phyloP scores from a whole-genome alignment of 768 basidiomycete species.

The Russula dissimulans region DNA sequence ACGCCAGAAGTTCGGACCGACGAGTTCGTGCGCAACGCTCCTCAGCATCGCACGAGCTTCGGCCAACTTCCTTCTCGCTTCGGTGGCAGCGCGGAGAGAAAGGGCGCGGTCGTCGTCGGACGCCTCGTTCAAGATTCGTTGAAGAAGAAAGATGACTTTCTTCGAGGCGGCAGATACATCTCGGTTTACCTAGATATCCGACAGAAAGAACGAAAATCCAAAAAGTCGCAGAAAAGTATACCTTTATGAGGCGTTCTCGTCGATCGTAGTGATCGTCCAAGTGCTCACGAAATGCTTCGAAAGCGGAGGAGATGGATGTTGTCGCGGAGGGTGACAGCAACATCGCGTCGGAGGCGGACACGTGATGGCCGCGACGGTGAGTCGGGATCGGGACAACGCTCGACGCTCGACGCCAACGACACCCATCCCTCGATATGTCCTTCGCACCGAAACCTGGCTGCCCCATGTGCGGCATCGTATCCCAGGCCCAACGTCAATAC shows the following conservation, averaged over 20 bases:
- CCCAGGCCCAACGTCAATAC: slow-evolving; percentile 40
- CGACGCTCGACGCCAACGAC: not conserved
- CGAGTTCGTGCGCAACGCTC: slow-evolving; percentile 49
- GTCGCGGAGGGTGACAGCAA: not conserved
- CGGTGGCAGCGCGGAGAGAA: slow-evolving; percentile 39
- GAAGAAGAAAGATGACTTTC: slow-evolving; percentile 87
- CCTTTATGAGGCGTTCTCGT: slow-evolving; percentile 87
- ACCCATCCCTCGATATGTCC: slow-evolving; percentile 29
- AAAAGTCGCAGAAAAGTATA: slow-evolving; percentile 23
- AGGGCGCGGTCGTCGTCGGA: slow-evolving; percentile 25
- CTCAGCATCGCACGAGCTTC: slow-evolving; percentile 62
- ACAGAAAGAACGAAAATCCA: not conserved
- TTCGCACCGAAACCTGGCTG: slow-evolving; percentile 62
- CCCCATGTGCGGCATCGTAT: slow-evolving; percentile 68
- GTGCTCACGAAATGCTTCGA: slow-evolving; percentile 56
- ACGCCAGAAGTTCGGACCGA: slow-evolving; percentile 66
- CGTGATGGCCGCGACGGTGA: not conserved
- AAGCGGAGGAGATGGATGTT: slow-evolving; percentile 29
- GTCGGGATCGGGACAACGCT: not conserved
- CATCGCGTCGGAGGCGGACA: not conserved
- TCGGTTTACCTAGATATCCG: slow-evolving; percentile 50
- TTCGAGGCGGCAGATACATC: slow-evolving; percentile 90
- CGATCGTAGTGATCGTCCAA: slow-evolving; percentile 81
- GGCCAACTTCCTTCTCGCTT: slow-evolving; percentile 49
- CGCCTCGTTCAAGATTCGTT: slow-evolving; percentile 52